Percentiles rank a stretch among this genome's conserved stretches.
Evolutionary conservation across 805 yeast genomes (phyloP).

Genomic region (Saitoella complicata): DNA sequence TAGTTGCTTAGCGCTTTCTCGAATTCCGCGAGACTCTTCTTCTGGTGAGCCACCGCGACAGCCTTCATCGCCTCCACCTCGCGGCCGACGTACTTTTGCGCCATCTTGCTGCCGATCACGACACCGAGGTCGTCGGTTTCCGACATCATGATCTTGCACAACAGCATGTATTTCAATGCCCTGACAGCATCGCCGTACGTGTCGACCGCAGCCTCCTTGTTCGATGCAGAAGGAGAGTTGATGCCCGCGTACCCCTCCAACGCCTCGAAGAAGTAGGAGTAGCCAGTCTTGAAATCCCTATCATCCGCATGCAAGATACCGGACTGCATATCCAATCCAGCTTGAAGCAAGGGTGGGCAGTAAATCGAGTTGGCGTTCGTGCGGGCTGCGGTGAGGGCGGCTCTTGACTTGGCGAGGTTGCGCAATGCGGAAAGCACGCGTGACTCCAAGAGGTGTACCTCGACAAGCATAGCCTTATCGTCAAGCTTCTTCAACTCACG

Average conservation of each 20-base stretch:
- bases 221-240: slow-evolving; percentile 42
- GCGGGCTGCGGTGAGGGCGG: slow-evolving; percentile 85
- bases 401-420: slow-evolving; percentile 79
- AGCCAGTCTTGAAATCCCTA: slow-evolving; percentile 85
- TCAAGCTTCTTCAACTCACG: slow-evolving; percentile 84
- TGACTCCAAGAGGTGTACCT: slow-evolving; percentile 82
- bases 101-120: slow-evolving; percentile 57
- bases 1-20: slow-evolving; percentile 66
- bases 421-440: slow-evolving; percentile 82
- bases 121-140: slow-evolving; percentile 52
- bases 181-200: too few relatives aligned
- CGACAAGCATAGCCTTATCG: slow-evolving; percentile 88
- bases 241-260: slow-evolving; percentile 64
- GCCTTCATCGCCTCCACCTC: slow-evolving; percentile 94
- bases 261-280: slow-evolving; percentile 83
- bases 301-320: slow-evolving; percentile 95
- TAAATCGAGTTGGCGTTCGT: slow-evolving; percentile 95
- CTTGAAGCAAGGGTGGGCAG: slow-evolving; percentile 85
- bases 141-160: slow-evolving; percentile 86
- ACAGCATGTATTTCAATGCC: slow-evolving; percentile 67
- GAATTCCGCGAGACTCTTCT: slow-evolving; percentile 80
- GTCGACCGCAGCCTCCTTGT: too few relatives aligned
- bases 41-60: slow-evolving; percentile 73
- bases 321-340: slow-evolving; percentile 86
- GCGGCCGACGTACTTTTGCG: slow-evolving; percentile 56